Conservation (phyloP, 257 asterid genomes). For the Jacaranda mimosifolia region DNA sequence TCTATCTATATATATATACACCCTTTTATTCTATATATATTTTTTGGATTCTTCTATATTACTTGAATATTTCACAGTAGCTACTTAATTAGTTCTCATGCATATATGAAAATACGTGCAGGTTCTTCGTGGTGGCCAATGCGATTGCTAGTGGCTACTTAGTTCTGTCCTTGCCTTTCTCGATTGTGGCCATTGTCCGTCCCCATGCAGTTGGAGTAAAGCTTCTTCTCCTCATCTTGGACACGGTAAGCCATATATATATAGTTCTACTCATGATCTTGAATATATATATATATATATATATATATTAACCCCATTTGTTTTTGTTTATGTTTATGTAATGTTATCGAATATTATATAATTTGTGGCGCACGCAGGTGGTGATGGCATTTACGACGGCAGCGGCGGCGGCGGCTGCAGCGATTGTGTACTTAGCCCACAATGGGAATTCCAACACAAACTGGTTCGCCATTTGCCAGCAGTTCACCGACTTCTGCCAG, state of each 20-base stretch:
- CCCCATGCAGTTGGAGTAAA: conserved; percentile 65
- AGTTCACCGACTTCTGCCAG: conserved; percentile 79
- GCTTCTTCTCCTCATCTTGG: conserved; percentile 75
- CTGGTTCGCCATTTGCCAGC: conserved; percentile 83
- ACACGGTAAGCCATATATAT: conserved; percentile 52
- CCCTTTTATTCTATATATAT: neutral
- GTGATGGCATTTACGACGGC: conserved; percentile 68
- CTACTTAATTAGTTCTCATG: neutral
- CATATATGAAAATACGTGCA: conserved; percentile 26
- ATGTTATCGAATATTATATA: too few relatives aligned
- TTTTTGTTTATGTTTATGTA: neutral
- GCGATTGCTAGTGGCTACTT: conserved; percentile 79
- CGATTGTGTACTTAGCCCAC: conserved; percentile 85
- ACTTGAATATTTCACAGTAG: too few relatives aligned
- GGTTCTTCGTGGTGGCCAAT: conserved; percentile 79
- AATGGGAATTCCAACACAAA: conserved; percentile 77
- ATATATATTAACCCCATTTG: too few relatives aligned
- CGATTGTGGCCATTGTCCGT: conserved; percentile 79
- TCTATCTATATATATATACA: neutral
- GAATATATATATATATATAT: too few relatives aligned
- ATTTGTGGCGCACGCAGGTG: conserved; percentile 41
- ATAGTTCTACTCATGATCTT: too few relatives aligned
- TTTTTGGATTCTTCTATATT: neutral
- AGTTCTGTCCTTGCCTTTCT: conserved; percentile 84
- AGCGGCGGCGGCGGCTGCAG: conserved; percentile 77